Conservation (phyloP, 2,329 filamentous ascomycete genomes). For the Zymoseptoria brevis region DNA sequence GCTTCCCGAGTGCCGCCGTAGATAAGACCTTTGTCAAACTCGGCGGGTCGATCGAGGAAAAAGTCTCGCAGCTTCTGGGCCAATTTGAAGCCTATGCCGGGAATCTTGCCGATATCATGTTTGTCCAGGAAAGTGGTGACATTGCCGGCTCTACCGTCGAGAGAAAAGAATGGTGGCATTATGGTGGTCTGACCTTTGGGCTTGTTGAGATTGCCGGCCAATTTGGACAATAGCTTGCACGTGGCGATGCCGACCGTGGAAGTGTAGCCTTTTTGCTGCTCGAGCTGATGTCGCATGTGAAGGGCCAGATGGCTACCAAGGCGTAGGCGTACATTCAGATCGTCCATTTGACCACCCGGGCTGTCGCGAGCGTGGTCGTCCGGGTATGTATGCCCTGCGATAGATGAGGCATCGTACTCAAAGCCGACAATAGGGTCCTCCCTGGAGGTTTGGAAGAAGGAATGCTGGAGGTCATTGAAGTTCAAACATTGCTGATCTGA, state of each 20-base stretch:
- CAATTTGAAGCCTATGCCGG: conserved; percentile 78
- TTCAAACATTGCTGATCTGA: conserved; percentile 55
- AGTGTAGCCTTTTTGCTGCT: conserved; percentile 73
- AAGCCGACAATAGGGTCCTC: conserved; percentile 76
- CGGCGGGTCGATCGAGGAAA: conserved; percentile 43
- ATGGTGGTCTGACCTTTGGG: conserved; percentile 81
- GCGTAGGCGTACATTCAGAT: conserved; percentile 50
- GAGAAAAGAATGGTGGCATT: conserved; percentile 47
- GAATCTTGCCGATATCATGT: conserved; percentile 71
- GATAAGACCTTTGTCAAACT: conserved; percentile 38
- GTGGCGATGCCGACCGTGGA: conserved; percentile 82
- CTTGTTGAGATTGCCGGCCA: conserved; percentile 77
- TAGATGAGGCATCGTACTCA: conserved; percentile 59
- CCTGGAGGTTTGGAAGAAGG: conserved; percentile 71
- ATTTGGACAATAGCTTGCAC: conserved; percentile 77
- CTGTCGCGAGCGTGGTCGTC: conserved; percentile 9
- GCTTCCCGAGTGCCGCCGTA: conserved; percentile 46
- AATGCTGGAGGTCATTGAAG: conserved; percentile 51
- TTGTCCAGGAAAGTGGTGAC: conserved; percentile 63
- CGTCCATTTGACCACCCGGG: conserved; percentile 7
- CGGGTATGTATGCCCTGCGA: conserved; percentile 59
- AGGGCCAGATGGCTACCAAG: conserved; percentile 75
- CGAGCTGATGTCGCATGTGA: conserved; percentile 63
- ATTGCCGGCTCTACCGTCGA: conserved; percentile 35
- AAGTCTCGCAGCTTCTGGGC: conserved; percentile 58